Percentiles rank a stretch among this genome's conserved stretches.
These are phyloP conservation scores for Colletotrichum australisinense DNA, from an alignment of 2,329 filamentous ascomycete species.

Conservation along the genomic window DNA sequence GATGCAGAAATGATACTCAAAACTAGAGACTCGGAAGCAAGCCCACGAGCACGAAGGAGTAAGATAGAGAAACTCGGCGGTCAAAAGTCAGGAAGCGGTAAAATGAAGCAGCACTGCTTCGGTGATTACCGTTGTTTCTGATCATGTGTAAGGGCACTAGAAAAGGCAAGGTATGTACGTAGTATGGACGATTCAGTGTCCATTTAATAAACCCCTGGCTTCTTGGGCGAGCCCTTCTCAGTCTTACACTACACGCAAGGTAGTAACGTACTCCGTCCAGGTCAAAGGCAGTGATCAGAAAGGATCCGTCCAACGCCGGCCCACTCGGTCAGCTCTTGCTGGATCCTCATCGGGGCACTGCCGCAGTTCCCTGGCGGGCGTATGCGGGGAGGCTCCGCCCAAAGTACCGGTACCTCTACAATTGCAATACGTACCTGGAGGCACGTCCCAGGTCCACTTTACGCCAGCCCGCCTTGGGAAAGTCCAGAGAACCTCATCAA, in stretches of 20 bases:
- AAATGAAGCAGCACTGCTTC: neutral
- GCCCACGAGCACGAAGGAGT: neutral
- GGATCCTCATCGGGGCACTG: neutral
- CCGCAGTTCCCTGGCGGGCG: constrained; percentile 6
- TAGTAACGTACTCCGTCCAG: too few species aligned
- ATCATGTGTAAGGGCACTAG: neutral
- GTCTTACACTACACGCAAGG: neutral
- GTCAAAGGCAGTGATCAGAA: neutral
- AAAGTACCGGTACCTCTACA: constrained; percentile 27
- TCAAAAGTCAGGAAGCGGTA: neutral
- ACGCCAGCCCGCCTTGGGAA: constrained; percentile 10
- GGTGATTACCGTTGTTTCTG: neutral
- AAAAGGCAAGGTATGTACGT: neutral
- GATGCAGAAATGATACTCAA: neutral
- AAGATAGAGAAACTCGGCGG: neutral
- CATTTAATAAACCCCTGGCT: constrained; percentile 5
- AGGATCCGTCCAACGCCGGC: neutral
- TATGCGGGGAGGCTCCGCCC: constrained; percentile 24
- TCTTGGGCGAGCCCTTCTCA: neutral
- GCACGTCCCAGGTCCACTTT: neutral
- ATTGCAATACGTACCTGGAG: neutral
- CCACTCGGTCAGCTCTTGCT: neutral
- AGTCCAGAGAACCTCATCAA: constrained; percentile 18
- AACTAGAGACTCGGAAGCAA: neutral
- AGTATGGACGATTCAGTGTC: neutral